These are phyloP conservation scores for Yarrowia alimentaria DNA, from an alignment of 805 yeast species.

Conservation along the genomic window DNA sequence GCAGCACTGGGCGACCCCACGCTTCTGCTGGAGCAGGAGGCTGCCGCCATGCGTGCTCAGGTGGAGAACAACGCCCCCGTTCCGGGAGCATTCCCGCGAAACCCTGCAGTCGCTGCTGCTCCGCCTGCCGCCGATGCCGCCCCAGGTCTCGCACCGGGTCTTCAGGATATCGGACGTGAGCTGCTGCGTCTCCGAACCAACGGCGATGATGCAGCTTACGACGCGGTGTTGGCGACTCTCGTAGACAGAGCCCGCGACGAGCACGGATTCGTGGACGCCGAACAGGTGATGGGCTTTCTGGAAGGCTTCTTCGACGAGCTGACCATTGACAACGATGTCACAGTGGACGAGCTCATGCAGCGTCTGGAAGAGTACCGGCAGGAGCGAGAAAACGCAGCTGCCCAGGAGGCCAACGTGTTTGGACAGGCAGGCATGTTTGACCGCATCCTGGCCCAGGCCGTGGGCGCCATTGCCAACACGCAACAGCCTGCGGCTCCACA, in stretches of 20 bases:
- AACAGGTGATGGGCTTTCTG: conserved; percentile 14
- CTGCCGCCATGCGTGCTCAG: conserved; percentile 13
- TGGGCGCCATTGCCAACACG: conserved; percentile 21
- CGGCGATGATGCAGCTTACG: conserved; percentile 23
- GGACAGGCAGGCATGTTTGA: conserved; percentile 17
- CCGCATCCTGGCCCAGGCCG: conserved; percentile 9
- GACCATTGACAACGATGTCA: conserved; percentile 10
- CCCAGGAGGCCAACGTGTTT: conserved; percentile 5
- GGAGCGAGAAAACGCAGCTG: conserved; percentile 10
- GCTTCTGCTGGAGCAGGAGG: conserved; percentile 1
- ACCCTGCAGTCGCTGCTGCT: too few relatives aligned
- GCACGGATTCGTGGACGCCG: conserved; percentile 13
- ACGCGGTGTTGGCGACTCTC: conserved; percentile 11
- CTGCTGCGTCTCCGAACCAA: conserved; percentile 20
- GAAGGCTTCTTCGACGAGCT: conserved; percentile 19
- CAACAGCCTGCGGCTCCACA: conserved; percentile 6
- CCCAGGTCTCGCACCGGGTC: conserved; percentile 2
- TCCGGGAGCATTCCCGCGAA: conserved; percentile 11
- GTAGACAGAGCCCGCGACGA: conserved; percentile 14
- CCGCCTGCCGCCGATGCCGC: neutral
- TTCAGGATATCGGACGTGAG: conserved; percentile 16
- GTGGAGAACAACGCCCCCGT: conserved; percentile 2
- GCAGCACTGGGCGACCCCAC: conserved; percentile 1
- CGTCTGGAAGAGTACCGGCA: conserved; percentile 5
- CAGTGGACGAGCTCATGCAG: conserved; percentile 9